Evolutionary conservation across 805 yeast genomes (phyloP), one percentile per base, ranked within the genome.

Genomic region (Metschnikowia cerradonensis): DNA sequence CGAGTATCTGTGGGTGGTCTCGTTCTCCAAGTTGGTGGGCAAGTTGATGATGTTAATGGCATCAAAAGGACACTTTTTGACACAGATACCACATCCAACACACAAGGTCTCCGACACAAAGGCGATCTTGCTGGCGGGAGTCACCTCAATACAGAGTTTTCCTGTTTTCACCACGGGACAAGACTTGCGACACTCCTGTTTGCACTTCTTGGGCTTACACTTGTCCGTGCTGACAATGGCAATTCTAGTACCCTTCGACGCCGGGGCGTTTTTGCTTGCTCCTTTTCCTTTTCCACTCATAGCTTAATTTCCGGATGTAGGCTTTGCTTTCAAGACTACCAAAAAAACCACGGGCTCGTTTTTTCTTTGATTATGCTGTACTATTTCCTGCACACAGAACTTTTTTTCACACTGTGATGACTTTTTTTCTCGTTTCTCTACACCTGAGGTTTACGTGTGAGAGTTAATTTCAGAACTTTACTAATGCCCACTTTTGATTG

Each of bases 31-130:
- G 70, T 94, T 91, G 15, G 98, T 92, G 57, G 99, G 99, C 68
- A 94, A 78, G 67, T 94, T 94, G 76, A 94, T 94, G 67, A 94
- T 94, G 65, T 82, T 87, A 64, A 94, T 91, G 56, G 99, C 99
- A 64, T 92, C 96, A 66, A 94, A 94, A 31, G 99, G 99, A 74
- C 99, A 94, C 69, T 90, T 94, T 72, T 94, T 94, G 48, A 91
- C 96, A 81, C 99, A 94, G 62, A 94, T 94, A 90, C 99, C 99
- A 79, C 99, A 94, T 68, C 99, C 99, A 62, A 94, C 92, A 80
- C 99, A 94, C 66, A 94, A 76, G 37, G 76, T 88, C 68, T 94
- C 99, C 15, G 96, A 88, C 52, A 94, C 89, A 69, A 91, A 94
- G 14, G 98, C 96, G 65, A 94, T 89, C 67, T 94, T 94, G 54